These are phyloP conservation scores for Suillus spraguei DNA, from an alignment of 768 basidiomycete species.

Conservation along the genomic window DNA sequence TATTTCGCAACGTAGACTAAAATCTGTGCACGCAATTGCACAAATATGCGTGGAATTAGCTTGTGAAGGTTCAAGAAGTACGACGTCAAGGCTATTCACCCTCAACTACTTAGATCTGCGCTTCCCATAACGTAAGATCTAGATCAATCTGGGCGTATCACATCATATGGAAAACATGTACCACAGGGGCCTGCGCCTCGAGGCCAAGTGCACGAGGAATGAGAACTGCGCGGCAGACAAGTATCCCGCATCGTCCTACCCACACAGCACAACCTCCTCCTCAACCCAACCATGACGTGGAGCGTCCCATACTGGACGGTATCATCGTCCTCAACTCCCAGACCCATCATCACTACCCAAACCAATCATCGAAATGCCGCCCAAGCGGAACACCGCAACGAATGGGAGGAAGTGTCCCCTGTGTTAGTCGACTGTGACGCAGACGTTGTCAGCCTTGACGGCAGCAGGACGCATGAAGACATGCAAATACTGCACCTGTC, in stretches of 20 bases:
- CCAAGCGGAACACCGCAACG: not conserved
- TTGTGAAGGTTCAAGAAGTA: constrained; percentile 8
- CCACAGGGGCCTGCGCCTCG: not conserved
- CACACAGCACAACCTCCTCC: not conserved
- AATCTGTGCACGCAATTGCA: not conserved
- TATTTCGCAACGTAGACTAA: no score
- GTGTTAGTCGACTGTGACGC: constrained; percentile 10
- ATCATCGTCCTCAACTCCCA: not conserved
- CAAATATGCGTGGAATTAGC: no score
- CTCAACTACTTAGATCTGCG: not conserved
- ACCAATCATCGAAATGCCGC: not conserved
- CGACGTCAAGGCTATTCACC: not conserved
- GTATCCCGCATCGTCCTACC: not conserved
- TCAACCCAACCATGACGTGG: constrained; percentile 6
- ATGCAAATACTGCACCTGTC: constrained; percentile 6
- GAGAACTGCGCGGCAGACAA: not conserved
- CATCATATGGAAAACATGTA: constrained; percentile 1
- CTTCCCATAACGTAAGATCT: not conserved
- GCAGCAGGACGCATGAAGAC: constrained; percentile 1
- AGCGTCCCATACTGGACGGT: constrained; percentile 4
- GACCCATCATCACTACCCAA: not conserved
- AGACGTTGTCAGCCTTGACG: constrained; percentile 12
- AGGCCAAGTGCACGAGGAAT: constrained; percentile 3
- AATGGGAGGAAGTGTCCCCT: constrained; percentile 8
- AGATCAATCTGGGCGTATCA: not conserved